These are phyloP conservation scores for Vicia faba DNA, from an alignment of 306 rosid genomes.

Conservation along the genomic window DNA sequence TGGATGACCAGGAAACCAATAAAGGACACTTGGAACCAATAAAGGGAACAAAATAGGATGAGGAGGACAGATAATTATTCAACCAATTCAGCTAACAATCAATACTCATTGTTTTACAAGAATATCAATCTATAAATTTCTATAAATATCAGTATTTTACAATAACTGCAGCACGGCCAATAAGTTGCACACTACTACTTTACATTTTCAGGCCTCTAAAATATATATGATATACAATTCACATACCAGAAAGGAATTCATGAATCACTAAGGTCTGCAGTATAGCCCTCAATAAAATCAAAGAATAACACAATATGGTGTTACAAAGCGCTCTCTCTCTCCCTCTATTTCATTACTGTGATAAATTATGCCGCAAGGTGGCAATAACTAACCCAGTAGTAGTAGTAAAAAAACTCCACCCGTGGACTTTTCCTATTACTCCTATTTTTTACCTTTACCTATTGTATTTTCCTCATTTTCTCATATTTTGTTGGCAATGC, in stretches of 20 bases:
- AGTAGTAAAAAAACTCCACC: constrained; percentile 21
- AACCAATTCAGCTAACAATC: constrained; percentile 20
- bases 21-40: no score
- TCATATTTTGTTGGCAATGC: constrained; percentile 39
- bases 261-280: constrained; percentile 21
- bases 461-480: constrained; percentile 32
- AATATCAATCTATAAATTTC: constrained; percentile 20
- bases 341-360: not conserved
- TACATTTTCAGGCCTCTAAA: constrained; percentile 12
- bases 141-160: constrained; percentile 30
- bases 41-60: no score
- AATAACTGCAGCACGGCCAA: constrained; percentile 5
- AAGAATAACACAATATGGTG: not conserved
- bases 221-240: constrained; percentile 21
- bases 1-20: no score
- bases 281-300: constrained; percentile 18
- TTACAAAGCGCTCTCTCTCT: not conserved
- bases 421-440: constrained; percentile 26
- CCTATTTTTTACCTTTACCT: constrained; percentile 35
- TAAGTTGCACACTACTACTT: not conserved
- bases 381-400: constrained; percentile 46
- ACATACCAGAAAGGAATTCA: constrained; percentile 20
- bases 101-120: constrained; percentile 1
- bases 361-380: constrained; percentile 31
- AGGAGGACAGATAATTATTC: not conserved